phyloP scores from a whole-genome alignment of 352 stramenopile genomes.

The Phytopythium kandeliae region DNA sequence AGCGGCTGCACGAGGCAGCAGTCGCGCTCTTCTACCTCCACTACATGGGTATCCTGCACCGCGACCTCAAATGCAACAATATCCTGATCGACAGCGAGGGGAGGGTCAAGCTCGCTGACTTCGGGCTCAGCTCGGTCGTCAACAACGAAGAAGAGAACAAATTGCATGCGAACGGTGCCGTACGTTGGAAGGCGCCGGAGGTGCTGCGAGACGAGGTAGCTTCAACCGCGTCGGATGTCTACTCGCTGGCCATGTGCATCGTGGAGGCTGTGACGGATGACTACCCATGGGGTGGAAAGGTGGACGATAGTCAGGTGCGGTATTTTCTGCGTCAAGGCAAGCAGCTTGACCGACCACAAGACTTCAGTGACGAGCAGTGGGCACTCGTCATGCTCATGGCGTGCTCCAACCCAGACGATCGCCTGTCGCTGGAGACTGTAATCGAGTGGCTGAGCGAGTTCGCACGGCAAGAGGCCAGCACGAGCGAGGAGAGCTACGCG shows the following conservation, averaged over 20 bases:
- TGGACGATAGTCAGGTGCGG: no score
- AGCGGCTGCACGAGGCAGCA: neutral
- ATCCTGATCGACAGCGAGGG: neutral
- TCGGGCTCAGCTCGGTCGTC: neutral
- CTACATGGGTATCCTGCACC: neutral
- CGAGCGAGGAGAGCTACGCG: no score
- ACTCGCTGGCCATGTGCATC: slow-evolving; percentile 3
- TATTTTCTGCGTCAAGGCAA: no score
- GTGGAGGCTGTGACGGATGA: slow-evolving; percentile 3
- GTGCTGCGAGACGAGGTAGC: neutral
- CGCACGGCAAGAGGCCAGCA: no score
- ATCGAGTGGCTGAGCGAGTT: no score
- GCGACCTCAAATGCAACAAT: neutral
- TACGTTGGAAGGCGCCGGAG: slow-evolving; percentile 8
- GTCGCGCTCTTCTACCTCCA: slow-evolving; percentile 4
- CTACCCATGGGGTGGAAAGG: neutral
- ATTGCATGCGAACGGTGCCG: neutral
- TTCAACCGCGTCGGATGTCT: slow-evolving; percentile 1
- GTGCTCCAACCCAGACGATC: no score
- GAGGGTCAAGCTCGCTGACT: neutral
- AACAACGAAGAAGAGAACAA: neutral
- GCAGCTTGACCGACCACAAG: no score
- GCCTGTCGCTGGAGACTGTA: no score
- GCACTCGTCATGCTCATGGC: no score
- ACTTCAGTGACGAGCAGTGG: no score